Percentiles rank a stretch among this genome's conserved stretches.
These are phyloP conservation scores for Litsea cubeba DNA, from an alignment of 164 flowering plant species.

Conservation along the genomic window DNA sequence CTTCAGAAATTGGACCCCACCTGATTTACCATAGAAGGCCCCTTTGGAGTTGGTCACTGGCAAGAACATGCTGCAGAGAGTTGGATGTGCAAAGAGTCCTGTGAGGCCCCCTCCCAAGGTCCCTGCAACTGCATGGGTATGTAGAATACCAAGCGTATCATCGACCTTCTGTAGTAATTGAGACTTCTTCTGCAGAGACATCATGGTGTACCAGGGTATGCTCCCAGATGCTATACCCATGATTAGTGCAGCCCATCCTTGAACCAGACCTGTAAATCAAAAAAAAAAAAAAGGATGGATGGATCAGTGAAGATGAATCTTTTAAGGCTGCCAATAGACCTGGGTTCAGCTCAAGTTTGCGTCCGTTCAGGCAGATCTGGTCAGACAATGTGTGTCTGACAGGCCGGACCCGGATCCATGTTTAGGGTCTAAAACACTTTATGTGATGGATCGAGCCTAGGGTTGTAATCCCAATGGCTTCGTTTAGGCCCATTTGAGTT, in stretches of 20 bases:
- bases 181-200: conserved; percentile 16
- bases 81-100: conserved; percentile 29
- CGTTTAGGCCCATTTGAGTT: no score
- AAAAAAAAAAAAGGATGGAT: neutral
- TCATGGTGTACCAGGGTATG: conserved; percentile 35
- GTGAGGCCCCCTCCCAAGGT: conserved; percentile 30
- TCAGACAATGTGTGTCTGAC: no score
- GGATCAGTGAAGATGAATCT: neutral
- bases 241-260: conserved; percentile 27
- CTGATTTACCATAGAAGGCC: conserved; percentile 18
- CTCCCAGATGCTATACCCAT: conserved; percentile 20
- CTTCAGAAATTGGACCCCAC: conserved; percentile 15
- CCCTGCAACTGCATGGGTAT: conserved; percentile 34
- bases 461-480: no score
- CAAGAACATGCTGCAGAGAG: conserved; percentile 26
- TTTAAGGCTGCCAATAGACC: no score
- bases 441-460: no score
- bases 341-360: no score
- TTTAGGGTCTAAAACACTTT: no score
- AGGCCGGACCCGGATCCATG: no score
- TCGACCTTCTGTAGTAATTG: conserved; percentile 18
- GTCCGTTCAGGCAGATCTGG: no score
- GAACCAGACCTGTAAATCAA: conserved; percentile 22
- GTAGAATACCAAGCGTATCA: conserved; percentile 23
- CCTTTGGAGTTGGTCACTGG: conserved; percentile 20